phyloP scores from a whole-genome alignment of 495 filamentous ascomycete genomes.

The Neurospora sp. region DNA sequence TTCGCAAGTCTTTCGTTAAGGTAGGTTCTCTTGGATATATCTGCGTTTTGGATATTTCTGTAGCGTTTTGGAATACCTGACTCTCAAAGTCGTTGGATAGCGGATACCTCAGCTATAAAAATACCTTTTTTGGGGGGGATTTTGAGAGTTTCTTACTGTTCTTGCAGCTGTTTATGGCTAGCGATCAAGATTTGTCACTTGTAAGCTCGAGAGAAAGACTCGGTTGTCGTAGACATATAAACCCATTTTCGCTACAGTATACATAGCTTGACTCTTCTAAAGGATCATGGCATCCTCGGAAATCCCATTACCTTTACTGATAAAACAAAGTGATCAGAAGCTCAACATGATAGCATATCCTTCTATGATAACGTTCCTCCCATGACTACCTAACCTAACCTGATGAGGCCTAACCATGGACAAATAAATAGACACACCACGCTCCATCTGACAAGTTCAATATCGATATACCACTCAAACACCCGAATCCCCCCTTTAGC shows the following conservation, averaged over 20 bases:
- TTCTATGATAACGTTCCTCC: not conserved
- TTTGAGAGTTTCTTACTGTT: not conserved
- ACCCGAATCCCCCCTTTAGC: not conserved
- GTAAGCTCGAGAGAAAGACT: not conserved
- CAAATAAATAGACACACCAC: not conserved
- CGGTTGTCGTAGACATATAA: not conserved
- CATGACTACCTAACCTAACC: not conserved
- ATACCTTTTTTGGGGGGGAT: not conserved
- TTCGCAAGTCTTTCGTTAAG: not conserved
- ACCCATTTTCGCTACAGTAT: constrained; percentile 7
- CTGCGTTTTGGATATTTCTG: not conserved
- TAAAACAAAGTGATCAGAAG: not conserved
- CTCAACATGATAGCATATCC: not conserved
- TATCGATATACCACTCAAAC: no score
- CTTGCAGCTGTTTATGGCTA: not conserved
- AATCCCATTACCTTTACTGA: not conserved
- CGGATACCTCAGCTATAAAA: not conserved
- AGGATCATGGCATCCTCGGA: not conserved
- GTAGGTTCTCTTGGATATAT: not conserved
- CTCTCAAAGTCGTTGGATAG: not conserved
- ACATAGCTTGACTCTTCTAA: not conserved
- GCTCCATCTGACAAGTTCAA: not conserved
- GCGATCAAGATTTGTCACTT: not conserved
- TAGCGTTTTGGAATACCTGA: not conserved
- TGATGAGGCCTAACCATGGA: not conserved